Evolutionary conservation across 805 yeast genomes (phyloP).

Genomic region (Saccharomyces paradoxus): DNA sequence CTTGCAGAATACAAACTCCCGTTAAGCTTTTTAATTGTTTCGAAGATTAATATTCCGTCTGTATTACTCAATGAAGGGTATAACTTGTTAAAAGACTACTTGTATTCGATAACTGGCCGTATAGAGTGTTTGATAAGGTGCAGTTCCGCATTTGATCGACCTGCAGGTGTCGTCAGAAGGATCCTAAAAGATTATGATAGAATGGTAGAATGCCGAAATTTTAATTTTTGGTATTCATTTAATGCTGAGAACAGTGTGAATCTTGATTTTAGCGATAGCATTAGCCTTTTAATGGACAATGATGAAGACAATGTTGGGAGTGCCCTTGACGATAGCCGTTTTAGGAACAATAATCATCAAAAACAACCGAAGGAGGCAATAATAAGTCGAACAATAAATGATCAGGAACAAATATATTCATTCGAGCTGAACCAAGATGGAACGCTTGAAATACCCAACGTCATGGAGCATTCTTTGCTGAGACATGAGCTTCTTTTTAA

Average conservation of each 20-base stretch:
- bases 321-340: background rate
- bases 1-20: slow-evolving; percentile 2
- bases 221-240: background rate
- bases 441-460: slow-evolving; percentile 14
- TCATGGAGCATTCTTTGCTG: slow-evolving; percentile 15
- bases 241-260: background rate
- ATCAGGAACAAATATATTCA: slow-evolving; percentile 13
- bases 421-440: slow-evolving; percentile 18
- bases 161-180: background rate
- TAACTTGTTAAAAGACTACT: slow-evolving; percentile 1
- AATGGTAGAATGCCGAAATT: background rate
- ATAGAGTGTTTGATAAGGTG: background rate
- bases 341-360: background rate
- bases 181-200: background rate
- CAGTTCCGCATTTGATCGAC: background rate
- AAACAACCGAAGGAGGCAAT: background rate
- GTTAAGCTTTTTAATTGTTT: slow-evolving; percentile 2
- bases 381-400: background rate
- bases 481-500: slow-evolving; percentile 21
- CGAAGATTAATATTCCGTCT: background rate
- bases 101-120: background rate
- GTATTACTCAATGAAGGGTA: slow-evolving; percentile 2
- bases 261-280: background rate
- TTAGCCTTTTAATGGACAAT: background rate
- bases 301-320: background rate